Conservation (phyloP, 108 stramenopile genomes). For the Skeletonema potamos region DNA sequence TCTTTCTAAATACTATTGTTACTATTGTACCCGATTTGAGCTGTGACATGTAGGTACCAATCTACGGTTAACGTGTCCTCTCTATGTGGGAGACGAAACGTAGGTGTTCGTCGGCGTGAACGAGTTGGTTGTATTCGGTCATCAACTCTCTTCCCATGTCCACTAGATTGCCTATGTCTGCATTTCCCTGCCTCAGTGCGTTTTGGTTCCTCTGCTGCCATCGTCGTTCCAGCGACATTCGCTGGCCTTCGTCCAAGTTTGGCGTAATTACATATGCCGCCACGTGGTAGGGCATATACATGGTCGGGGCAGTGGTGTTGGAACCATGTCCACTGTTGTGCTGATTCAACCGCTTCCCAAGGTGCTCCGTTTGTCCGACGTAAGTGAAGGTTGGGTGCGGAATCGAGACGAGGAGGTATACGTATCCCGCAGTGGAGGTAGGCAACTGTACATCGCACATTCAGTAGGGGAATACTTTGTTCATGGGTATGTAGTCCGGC, state of each 20-base stretch:
- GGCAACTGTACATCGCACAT: not conserved
- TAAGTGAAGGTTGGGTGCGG: not conserved
- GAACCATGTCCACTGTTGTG: slow-evolving; percentile 1
- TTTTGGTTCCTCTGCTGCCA: not conserved
- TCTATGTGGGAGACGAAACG: not conserved
- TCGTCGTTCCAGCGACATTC: slow-evolving; percentile 1
- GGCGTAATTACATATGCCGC: not conserved
- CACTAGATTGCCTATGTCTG: not conserved
- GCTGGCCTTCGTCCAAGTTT: not conserved
- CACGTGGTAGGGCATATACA: not conserved
- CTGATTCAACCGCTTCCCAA: not conserved
- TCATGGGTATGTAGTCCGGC: not conserved
- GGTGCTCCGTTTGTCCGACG: slow-evolving; percentile 1
- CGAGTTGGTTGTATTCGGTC: not conserved
- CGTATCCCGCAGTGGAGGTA: not conserved
- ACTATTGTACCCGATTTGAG: too few relatives aligned
- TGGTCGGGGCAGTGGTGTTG: not conserved
- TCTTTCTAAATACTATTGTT: too few relatives aligned
- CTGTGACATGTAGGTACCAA: too few relatives aligned
- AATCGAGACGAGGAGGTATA: not conserved
- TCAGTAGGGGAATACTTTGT: not conserved
- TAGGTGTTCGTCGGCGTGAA: not conserved
- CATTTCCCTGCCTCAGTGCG: not conserved
- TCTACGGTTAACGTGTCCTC: too few relatives aligned
- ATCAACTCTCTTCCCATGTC: not conserved